phyloP scores from a whole-genome alignment of 2,329 filamentous ascomycete genomes.

The Anisogramma anomala region DNA sequence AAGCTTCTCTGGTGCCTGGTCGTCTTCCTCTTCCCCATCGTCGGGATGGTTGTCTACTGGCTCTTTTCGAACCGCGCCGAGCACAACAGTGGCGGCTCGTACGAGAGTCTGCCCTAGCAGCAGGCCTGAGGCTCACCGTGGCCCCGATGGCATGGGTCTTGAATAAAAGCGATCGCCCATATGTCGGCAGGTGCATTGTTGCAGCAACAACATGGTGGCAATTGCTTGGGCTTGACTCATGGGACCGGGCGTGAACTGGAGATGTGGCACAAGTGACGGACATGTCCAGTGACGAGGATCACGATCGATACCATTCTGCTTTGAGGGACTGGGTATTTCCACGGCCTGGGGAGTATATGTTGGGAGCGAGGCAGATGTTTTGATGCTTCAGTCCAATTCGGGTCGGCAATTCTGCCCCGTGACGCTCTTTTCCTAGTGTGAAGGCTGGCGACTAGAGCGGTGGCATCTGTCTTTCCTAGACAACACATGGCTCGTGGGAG shows the following conservation, averaged over 20 bases:
- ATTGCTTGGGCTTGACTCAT: too few relatives aligned
- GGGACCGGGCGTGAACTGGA: too few relatives aligned
- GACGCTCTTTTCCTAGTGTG: too few relatives aligned
- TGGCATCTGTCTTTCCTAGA: too few relatives aligned
- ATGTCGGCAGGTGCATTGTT: too few relatives aligned
- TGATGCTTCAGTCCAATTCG: not conserved
- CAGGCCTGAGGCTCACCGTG: not conserved
- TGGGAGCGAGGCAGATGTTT: not conserved
- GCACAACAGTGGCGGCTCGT: conserved; percentile 41
- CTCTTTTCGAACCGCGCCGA: conserved; percentile 50
- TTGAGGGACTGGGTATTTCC: not conserved
- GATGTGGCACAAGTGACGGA: not conserved
- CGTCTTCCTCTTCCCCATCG: conserved; percentile 53
- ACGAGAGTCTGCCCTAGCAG: conserved; percentile 35
- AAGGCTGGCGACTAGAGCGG: too few relatives aligned
- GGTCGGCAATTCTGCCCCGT: too few relatives aligned
- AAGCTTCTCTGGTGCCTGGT: conserved; percentile 53
- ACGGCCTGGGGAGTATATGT: not conserved
- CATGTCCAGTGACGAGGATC: not conserved
- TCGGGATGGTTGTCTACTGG: conserved; percentile 51
- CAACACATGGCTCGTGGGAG: too few relatives aligned
- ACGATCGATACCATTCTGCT: not conserved
- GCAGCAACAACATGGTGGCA: too few relatives aligned
- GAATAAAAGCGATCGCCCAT: not conserved
- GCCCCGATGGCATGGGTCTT: not conserved